Percentiles rank a stretch among this genome's conserved stretches.
Evolutionary conservation across 192 early-diverging fungal species (phyloP).

Genomic region (Neocallimastix lanati): DNA sequence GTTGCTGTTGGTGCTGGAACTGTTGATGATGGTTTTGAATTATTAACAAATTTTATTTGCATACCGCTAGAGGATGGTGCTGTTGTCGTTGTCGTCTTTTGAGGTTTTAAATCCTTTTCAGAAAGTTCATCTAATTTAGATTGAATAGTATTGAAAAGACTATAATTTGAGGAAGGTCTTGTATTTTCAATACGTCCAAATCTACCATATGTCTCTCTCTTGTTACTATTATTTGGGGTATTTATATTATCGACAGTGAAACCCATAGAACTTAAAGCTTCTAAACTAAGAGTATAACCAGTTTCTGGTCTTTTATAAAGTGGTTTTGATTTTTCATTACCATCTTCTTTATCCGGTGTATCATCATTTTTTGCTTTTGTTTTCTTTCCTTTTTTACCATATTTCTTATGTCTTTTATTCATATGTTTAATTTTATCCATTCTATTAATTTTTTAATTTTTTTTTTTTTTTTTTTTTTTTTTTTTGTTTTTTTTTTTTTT

Average conservation of each 20-base stretch:
- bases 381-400: not conserved
- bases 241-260: not conserved
- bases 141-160: not conserved
- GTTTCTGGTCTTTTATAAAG: not conserved
- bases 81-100: too few species aligned
- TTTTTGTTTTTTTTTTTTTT: too few species aligned
- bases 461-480: too few species aligned
- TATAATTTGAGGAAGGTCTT: not conserved
- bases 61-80: not conserved
- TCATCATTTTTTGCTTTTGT: not conserved
- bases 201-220: not conserved
- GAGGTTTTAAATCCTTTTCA: not conserved
- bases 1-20: too few species aligned
- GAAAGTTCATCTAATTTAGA: not conserved
- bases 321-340: not conserved
- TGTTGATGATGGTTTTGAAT: too few species aligned
- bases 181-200: not conserved
- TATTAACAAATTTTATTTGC: not conserved
- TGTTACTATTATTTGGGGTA: not conserved
- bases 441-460: too few species aligned
- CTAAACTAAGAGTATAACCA: not conserved
- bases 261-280: not conserved
- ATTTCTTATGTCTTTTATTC: not conserved
- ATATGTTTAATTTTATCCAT: not conserved
- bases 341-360: not conserved